Evolutionary conservation across 2,329 filamentous ascomycete species (phyloP).

Genomic region (Leptoxyphium fumago): DNA sequence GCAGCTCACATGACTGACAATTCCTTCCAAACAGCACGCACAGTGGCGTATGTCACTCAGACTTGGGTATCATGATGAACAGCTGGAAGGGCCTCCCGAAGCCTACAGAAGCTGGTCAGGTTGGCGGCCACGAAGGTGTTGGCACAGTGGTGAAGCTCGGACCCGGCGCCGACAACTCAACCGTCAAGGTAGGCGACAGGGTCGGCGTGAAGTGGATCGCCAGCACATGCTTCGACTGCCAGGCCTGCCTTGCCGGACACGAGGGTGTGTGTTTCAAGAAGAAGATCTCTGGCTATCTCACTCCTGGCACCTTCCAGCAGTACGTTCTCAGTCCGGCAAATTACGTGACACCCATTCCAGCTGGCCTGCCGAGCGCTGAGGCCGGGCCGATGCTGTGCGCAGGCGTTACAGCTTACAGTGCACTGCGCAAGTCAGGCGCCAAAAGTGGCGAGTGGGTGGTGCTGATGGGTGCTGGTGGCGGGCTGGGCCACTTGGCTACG

Average conservation of each 20-base stretch:
- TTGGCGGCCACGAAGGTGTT: constrained; percentile 57
- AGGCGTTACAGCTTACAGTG: constrained; percentile 52
- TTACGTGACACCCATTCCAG: constrained; percentile 58
- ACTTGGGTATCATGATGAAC: constrained; percentile 40
- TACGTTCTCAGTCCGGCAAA: constrained; percentile 49
- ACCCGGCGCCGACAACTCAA: constrained; percentile 39
- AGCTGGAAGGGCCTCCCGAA: constrained; percentile 41
- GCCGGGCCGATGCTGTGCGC: constrained; percentile 52
- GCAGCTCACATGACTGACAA: neutral
- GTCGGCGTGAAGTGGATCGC: constrained; percentile 58
- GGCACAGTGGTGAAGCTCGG: constrained; percentile 50
- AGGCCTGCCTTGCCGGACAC: constrained; percentile 38
- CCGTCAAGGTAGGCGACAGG: constrained; percentile 49
- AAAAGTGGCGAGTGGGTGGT: constrained; percentile 46
- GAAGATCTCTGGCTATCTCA: constrained; percentile 51
- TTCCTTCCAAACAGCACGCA: constrained; percentile 33
- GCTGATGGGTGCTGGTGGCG: constrained; percentile 26
- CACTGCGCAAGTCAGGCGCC: constrained; percentile 46
- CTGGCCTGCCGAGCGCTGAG: constrained; percentile 40
- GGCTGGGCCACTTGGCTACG: constrained; percentile 43
- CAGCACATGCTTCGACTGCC: constrained; percentile 40
- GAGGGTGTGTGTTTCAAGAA: constrained; percentile 42
- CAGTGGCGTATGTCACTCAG: constrained; percentile 51
- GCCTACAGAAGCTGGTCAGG: constrained; percentile 45
- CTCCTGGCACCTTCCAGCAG: constrained; percentile 59